Evolutionary conservation across 2,329 filamentous ascomycete species (phyloP).

Genomic region (Tothia fuscella): DNA sequence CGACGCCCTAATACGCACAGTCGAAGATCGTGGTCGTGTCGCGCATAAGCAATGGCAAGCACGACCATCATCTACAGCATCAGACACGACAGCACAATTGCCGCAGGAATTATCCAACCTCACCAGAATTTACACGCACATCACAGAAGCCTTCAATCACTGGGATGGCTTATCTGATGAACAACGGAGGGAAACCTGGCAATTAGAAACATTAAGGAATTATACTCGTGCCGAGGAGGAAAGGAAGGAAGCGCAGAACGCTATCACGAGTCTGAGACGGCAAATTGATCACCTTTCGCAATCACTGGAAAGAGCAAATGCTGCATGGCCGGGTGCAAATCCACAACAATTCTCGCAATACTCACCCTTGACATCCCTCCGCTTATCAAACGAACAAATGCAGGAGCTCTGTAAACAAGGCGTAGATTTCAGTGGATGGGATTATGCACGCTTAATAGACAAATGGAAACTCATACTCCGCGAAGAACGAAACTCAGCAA

Average conservation of each 20-base stretch:
- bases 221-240: conserved; percentile 30
- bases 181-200: conserved; percentile 33
- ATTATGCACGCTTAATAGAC: conserved; percentile 28
- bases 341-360: neutral
- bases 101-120: conserved; percentile 28
- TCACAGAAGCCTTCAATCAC: conserved; percentile 63
- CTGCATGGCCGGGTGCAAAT: neutral
- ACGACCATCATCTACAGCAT: conserved; percentile 21
- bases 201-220: conserved; percentile 33
- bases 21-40: conserved; percentile 48
- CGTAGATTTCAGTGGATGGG: conserved; percentile 28
- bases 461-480: conserved; percentile 27
- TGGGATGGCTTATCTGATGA: conserved; percentile 56
- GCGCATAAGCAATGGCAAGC: neutral
- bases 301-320: neutral
- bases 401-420: conserved; percentile 24
- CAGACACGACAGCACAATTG: conserved; percentile 27
- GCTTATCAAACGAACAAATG: conserved; percentile 24
- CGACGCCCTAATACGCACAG: conserved; percentile 55
- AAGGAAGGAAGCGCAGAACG: conserved; percentile 24
- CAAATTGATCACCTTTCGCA: conserved; percentile 30
- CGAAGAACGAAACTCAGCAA: conserved; percentile 18
- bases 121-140: conserved; percentile 59
- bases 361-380: conserved; percentile 23
- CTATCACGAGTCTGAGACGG: conserved; percentile 28